phyloP scores from a whole-genome alignment of 768 basidiomycete species.

The Rhizopogon roseolus region DNA sequence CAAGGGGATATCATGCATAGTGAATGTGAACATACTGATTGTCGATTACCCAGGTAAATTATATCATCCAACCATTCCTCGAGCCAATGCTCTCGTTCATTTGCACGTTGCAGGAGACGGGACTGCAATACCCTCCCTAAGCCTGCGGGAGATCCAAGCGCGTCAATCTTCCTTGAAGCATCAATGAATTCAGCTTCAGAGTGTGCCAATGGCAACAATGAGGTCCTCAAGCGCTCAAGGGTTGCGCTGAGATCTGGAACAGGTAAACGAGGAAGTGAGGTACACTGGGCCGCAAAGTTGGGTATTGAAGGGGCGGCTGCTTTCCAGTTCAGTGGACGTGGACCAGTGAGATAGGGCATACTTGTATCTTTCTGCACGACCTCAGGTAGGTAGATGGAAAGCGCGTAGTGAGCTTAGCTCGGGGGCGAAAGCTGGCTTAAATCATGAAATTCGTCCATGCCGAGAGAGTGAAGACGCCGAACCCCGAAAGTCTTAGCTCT shows the following conservation, averaged over 20 bases:
- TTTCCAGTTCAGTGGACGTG: slow-evolving; percentile 66
- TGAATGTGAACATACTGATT: slow-evolving; percentile 52
- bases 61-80: slow-evolving; percentile 93
- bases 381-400: background rate
- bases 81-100: slow-evolving; percentile 71
- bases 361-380: background rate
- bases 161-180: slow-evolving; percentile 59
- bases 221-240: slow-evolving; percentile 61
- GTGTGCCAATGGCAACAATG: slow-evolving; percentile 70
- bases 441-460: too few species aligned
- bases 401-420: background rate
- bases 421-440: too few species aligned
- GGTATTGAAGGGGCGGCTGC: slow-evolving; percentile 54
- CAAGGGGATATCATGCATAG: background rate
- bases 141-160: slow-evolving; percentile 42
- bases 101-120: slow-evolving; percentile 51
- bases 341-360: slow-evolving; percentile 12
- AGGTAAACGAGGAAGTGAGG: slow-evolving; percentile 63
- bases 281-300: slow-evolving; percentile 62
- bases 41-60: slow-evolving; percentile 80
- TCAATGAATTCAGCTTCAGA: slow-evolving; percentile 51
- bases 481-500: too few species aligned
- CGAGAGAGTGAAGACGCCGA: too few species aligned
- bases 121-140: slow-evolving; percentile 56
- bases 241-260: slow-evolving; percentile 67